Base-by-base conservation (phyloP, 1,284 basidiomycete genomes). In the Phylloboletellus chloephorus region DNA sequence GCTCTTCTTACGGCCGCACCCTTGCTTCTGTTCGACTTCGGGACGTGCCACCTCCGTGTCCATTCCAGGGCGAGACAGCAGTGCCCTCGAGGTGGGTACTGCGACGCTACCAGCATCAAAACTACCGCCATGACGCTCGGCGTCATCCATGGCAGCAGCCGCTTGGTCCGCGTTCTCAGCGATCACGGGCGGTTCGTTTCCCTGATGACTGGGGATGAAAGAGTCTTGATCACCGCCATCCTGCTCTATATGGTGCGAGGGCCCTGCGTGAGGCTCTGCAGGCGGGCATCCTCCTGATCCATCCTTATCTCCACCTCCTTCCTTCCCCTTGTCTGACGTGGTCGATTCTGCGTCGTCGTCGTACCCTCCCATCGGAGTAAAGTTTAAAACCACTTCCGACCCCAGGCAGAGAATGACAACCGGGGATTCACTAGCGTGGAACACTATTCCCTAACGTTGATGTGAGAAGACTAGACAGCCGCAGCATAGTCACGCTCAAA, bases 331-430 rank as follows among this genome's bases (percentile, higher is more conserved):
- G 36, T 50, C 45, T 9, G 5, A 15, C n/a, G 16, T n/a, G 12
- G 16, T 29, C 17, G 32, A 24, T 11, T 37, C 26, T 17, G 10
- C 8, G 3, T 15, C 12, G 6, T 31, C 26, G 23, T 35, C 19
- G 25, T 63, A 64, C 23, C 62, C 62, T 6, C 45, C 49, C 26
- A 45, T 52, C 7, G 58, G 58, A 23, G 37, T 46, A 8, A 60
- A n/a, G 5, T 52, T 54, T 12, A 60, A 15, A 20, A 44, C 28
- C 0, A 54, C 57, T 24, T 60, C 48, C 9, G 41, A 41, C 8
- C 58, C 58, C 6, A 60, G 39, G 30, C 57, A 64, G 29, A 56
- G 38, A 31, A 60, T 22, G 21, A 41, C 47, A 12, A 49, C 34
- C 4, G 55, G 58, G 2, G 37, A 45, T 43, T 40, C 45, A 22